Evolutionary conservation across 768 basidiomycete species (phyloP).

Genomic region (Trametes gibbosa): DNA sequence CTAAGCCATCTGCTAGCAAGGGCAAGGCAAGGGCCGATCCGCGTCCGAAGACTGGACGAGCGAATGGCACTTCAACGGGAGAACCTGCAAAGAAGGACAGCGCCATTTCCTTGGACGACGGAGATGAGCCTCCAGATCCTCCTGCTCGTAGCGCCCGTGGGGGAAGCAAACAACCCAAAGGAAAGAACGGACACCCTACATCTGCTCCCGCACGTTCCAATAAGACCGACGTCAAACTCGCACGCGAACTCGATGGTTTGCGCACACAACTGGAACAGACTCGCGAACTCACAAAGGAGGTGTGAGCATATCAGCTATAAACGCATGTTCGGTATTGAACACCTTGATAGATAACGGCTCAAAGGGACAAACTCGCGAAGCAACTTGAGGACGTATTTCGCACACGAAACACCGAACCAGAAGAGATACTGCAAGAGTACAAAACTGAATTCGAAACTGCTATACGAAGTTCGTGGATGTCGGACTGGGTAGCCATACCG

Average conservation of each 20-base stretch:
- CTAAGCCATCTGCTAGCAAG: slow-evolving; percentile 35
- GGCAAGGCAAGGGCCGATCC: slow-evolving; percentile 24
- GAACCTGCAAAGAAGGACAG: slow-evolving; percentile 20
- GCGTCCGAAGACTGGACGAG: neutral
- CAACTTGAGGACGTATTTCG: slow-evolving; percentile 60
- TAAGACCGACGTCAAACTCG: slow-evolving; percentile 15
- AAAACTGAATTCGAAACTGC: slow-evolving; percentile 50
- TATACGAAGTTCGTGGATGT: slow-evolving; percentile 44
- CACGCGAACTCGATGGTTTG: slow-evolving; percentile 20
- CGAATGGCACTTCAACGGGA: neutral
- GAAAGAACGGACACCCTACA: neutral
- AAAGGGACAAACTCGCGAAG: slow-evolving; percentile 37
- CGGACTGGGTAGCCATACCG: neutral
- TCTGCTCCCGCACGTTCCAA: neutral
- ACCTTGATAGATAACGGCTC: slow-evolving; percentile 17
- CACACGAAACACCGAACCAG: slow-evolving; percentile 64
- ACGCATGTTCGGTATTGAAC: neutral
- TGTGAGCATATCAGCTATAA: slow-evolving; percentile 4
- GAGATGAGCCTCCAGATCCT: slow-evolving; percentile 13
- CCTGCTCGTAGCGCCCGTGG: neutral
- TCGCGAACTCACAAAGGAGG: slow-evolving; percentile 16
- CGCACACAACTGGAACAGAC: slow-evolving; percentile 25
- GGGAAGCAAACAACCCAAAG: slow-evolving; percentile 15
- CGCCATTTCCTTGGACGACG: slow-evolving; percentile 22
- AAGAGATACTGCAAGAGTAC: slow-evolving; percentile 49